Base-by-base conservation (phyloP, 768 basidiomycete species). In the Mycena crocata region DNA sequence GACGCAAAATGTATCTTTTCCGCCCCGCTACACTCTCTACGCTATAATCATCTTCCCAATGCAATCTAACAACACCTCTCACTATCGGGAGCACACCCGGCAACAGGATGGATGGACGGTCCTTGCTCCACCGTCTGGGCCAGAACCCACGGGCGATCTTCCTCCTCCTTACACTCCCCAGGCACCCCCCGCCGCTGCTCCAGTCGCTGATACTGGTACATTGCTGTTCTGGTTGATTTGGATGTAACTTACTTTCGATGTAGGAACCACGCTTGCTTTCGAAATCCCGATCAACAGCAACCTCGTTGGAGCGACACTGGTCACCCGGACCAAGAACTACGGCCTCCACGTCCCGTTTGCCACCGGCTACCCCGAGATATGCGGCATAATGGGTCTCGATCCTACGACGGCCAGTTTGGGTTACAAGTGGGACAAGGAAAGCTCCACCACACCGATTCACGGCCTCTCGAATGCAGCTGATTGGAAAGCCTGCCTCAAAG, bases 371-470 rank as follows among this genome's bases (percentile, higher is more conserved):
- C 3, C 14, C 17, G 62, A 64, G 30, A 57, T 64, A 3, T 64
- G 62, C 24, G 3, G 26, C 0, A 9, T 35, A 0, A 64, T 64
- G 62, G 62, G 46, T n/a, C 46, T 64, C 7, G 26, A 57, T 26
- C 28, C 55, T 3, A 0, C 45, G 15, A 31, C 21, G 0, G 54
- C 62, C 5, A 1, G 3, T 2, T 7, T 64, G 12, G 55, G 62
- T n/a, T 64, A 57, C 26, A 64, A 64, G 14, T 64, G 62, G 62
- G 62, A 64, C 39, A 64, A 64, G 2, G 62, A 64, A 1, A 17
- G 5, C 12, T 14, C 4, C 10, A 32, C 15, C 14, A 46, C 15
- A 0, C 21, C 55, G 0, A 21, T 34, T 23, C 62, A 42, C 15
- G n/a, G 3, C n/a, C 14, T 57, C 19, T 7, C 26, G 1, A 64